Evolutionary conservation across 306 rosid genomes (phyloP).

Genomic region (Bauhinia variegata): DNA sequence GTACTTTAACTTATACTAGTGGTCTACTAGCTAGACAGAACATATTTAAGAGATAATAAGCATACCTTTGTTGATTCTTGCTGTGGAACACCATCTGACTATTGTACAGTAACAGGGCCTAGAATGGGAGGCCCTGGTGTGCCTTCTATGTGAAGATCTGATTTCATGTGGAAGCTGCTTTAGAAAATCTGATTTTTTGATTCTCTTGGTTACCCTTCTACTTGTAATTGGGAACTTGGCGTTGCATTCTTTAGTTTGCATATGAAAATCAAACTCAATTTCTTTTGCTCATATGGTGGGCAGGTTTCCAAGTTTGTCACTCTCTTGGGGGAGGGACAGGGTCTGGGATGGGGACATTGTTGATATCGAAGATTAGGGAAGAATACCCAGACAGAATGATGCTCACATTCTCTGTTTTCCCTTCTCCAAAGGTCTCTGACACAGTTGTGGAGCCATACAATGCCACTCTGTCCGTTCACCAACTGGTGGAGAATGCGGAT

Average conservation of each 20-base stretch:
- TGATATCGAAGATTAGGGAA: conserved; percentile 90
- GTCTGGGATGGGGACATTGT: conserved; percentile 91
- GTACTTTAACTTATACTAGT: not conserved
- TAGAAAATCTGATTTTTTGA: not conserved
- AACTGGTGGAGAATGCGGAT: conserved; percentile 91
- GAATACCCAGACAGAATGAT: conserved; percentile 94
- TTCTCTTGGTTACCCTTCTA: not conserved
- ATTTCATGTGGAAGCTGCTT: conserved; percentile 7
- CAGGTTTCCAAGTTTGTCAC: conserved; percentile 97
- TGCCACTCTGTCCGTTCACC: conserved; percentile 92
- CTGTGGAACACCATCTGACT: not conserved
- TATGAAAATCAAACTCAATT: not conserved
- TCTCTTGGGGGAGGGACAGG: conserved; percentile 98
- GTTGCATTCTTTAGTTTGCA: too few species aligned
- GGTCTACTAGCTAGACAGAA: not conserved
- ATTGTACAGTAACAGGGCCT: not conserved
- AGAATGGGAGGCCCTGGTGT: not conserved
- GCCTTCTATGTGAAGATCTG: not conserved
- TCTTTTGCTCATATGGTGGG: conserved; percentile 13
- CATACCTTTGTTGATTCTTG: not conserved
- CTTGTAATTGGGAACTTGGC: not conserved
- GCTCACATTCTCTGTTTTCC: conserved; percentile 93
- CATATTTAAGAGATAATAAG: not conserved
- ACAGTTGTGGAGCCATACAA: conserved; percentile 96
- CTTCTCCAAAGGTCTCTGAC: conserved; percentile 98